phyloP scores from a whole-genome alignment of 1,139 yeast species.

The Suhomyces taliae region DNA sequence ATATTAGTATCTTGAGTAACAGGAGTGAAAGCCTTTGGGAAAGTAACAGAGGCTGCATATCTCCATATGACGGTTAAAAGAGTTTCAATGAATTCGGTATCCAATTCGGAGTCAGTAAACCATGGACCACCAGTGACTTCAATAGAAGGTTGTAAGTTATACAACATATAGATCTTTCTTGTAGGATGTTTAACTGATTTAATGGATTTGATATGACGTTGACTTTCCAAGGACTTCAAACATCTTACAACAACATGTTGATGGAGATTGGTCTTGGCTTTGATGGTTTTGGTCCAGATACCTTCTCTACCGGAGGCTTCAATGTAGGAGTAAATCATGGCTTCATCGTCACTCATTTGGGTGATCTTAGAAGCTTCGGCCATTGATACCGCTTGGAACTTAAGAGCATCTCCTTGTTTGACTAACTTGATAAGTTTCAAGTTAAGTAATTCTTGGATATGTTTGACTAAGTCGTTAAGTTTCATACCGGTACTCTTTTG shows the following conservation, averaged over 20 bases:
- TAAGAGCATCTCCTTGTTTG: conserved; percentile 61
- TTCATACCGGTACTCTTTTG: conserved; percentile 40
- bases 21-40: conserved; percentile 64
- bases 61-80: conserved; percentile 85
- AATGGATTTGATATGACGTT: conserved; percentile 83
- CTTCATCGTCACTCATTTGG: conserved; percentile 83
- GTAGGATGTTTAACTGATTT: conserved; percentile 96
- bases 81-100: conserved; percentile 88
- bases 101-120: conserved; percentile 96
- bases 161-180: conserved; percentile 92
- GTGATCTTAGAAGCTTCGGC: conserved; percentile 70
- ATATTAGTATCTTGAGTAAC: conserved; percentile 39
- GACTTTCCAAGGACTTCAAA: conserved; percentile 77
- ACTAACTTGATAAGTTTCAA: conserved; percentile 66
- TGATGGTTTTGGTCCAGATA: conserved; percentile 92
- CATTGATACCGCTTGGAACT: conserved; percentile 70
- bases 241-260: conserved; percentile 89
- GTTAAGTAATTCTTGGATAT: conserved; percentile 67
- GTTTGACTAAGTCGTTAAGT: conserved; percentile 51
- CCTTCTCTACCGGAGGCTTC: conserved; percentile 96
- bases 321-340: conserved; percentile 85
- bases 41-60: conserved; percentile 72
- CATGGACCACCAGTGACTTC: conserved; percentile 99
- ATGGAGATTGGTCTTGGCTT: conserved; percentile 87
- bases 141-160: conserved; percentile 86